Evolutionary conservation across 139 green algal genomes (phyloP), one percentile per base, ranked within the genome.

Genomic region (Deuterostichococcus epilithicus): DNA sequence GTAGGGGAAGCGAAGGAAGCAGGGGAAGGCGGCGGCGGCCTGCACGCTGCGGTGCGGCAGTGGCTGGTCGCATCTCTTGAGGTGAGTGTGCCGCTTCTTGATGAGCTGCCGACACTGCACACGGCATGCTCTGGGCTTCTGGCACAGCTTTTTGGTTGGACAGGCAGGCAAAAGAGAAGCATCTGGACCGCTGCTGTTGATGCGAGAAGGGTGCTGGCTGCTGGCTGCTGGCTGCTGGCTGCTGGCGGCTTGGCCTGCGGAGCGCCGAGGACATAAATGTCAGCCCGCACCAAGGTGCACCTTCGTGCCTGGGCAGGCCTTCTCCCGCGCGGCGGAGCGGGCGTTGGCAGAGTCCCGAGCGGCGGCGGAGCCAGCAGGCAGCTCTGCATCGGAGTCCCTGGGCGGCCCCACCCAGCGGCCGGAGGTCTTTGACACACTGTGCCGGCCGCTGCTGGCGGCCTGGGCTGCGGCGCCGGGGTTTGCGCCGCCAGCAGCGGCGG

Each of bases 341-440:
- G 68, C 38, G n/a, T 4, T 18, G 10, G 35, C 66, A 38, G 5
- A 20, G 28, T 68, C 47, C 76, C 1, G 60, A 2, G 28, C 42
- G 47, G 44, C 35, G n/a, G n/a, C n/a, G n/a, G n/a, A 30, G 44
- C 65, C 66, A 2, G 73, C 33, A 36, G 37, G 52, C 33, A 38
- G 52, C 34, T 20, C n/a, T 76, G 72, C 38, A 3, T n/a, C 22
- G 2, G 74, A 44, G 1, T 81, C 73, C 72, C 66, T 76, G 1
- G 79, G 76, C 26, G 75, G 75, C 26, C 63, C 66, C 0, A 76
- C 58, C 1, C 78, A 88, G 37, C 80, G 88, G 68, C 80, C 81
- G 1, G 70, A 78, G 39, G 76, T 80, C 28, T 87, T 87, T 76
- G 68, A 74, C 26, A 81, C 76, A 20, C 45, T 92, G 33, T 88